A percentile compares a stretch with the other conserved stretches of the same genome.
phyloP scores from a whole-genome alignment of 495 filamentous ascomycete species.

The Talaromyces thailandensis region DNA sequence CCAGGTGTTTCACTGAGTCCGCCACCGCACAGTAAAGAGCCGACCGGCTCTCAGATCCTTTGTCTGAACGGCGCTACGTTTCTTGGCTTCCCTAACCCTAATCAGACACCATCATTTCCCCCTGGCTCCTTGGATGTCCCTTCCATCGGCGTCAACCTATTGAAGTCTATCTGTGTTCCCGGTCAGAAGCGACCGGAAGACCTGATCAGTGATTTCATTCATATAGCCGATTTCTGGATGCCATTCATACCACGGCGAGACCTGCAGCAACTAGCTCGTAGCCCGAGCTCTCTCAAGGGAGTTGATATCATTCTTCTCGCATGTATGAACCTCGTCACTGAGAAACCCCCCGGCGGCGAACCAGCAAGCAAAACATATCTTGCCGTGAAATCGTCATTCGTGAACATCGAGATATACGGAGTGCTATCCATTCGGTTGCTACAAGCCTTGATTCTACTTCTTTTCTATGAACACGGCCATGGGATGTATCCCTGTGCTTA shows the following conservation, averaged over 20 bases:
- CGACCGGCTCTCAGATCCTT: background rate
- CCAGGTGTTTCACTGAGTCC: background rate
- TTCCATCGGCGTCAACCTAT: background rate
- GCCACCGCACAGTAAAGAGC: background rate
- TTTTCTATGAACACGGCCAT: conserved; percentile 10
- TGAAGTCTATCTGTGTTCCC: background rate
- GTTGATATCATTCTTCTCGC: background rate
- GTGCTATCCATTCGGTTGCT: conserved; percentile 8
- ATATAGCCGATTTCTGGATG: background rate
- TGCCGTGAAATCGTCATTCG: conserved; percentile 3
- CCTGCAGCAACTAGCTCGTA: background rate
- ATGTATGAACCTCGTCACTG: background rate
- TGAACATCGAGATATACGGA: conserved; percentile 8
- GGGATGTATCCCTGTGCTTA: conserved; percentile 11
- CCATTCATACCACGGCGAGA: background rate
- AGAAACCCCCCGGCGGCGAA: background rate
- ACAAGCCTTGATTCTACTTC: conserved; percentile 9
- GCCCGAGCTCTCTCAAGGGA: background rate
- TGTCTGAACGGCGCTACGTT: background rate
- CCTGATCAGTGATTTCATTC: background rate
- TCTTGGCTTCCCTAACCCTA: background rate
- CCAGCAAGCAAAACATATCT: background rate
- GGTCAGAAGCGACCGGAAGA: background rate
- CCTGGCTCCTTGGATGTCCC: background rate
- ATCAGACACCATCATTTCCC: background rate